Evolutionary conservation across 2,329 filamentous ascomycete species (phyloP).

Genomic region (Seiridium unicorne): DNA sequence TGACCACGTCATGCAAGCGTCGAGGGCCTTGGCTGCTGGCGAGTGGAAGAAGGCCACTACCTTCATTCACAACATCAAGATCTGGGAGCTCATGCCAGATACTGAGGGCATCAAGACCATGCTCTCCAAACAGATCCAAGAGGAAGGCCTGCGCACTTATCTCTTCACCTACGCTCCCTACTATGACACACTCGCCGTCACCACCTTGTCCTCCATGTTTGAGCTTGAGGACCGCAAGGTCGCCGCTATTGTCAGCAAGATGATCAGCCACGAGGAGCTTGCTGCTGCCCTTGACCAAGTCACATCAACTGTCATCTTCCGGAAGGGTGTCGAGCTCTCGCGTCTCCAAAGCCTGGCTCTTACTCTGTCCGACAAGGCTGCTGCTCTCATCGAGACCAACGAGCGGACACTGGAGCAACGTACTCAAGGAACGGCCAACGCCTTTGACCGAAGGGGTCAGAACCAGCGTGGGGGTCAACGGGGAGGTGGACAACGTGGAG

Average conservation of each 20-base stretch:
- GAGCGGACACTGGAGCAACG: slow-evolving; percentile 96
- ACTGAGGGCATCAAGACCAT: slow-evolving; percentile 92
- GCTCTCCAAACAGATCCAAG: slow-evolving; percentile 97
- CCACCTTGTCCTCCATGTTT: slow-evolving; percentile 89
- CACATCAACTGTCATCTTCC: slow-evolving; percentile 96
- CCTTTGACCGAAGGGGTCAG: slow-evolving; percentile 87
- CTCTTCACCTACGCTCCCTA: slow-evolving; percentile 99
- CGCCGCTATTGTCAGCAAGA: slow-evolving; percentile 93
- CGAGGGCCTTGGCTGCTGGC: slow-evolving; percentile 91
- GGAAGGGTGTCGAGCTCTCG: slow-evolving; percentile 97
- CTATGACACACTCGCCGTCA: slow-evolving; percentile 92
- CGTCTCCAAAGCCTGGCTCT: slow-evolving; percentile 93
- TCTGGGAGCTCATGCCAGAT: slow-evolving; percentile 97
- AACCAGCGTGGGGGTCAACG: slow-evolving; percentile 62
- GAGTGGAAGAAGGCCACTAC: slow-evolving; percentile 97
- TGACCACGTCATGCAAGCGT: slow-evolving; percentile 98
- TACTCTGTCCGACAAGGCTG: slow-evolving; percentile 93
- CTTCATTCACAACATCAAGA: slow-evolving; percentile 98
- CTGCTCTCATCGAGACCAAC: slow-evolving; percentile 92
- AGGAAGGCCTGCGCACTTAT: slow-evolving; percentile 96
- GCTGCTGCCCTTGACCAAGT: slow-evolving; percentile 96
- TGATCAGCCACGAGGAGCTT: slow-evolving; percentile 99
- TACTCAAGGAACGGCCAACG: slow-evolving; percentile 92
- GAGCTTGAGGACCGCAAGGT: slow-evolving; percentile 91
- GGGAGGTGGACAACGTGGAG: slow-evolving; percentile 55